phyloP scores from a whole-genome alignment of 768 basidiomycete genomes.

The Panellus pusillus region DNA sequence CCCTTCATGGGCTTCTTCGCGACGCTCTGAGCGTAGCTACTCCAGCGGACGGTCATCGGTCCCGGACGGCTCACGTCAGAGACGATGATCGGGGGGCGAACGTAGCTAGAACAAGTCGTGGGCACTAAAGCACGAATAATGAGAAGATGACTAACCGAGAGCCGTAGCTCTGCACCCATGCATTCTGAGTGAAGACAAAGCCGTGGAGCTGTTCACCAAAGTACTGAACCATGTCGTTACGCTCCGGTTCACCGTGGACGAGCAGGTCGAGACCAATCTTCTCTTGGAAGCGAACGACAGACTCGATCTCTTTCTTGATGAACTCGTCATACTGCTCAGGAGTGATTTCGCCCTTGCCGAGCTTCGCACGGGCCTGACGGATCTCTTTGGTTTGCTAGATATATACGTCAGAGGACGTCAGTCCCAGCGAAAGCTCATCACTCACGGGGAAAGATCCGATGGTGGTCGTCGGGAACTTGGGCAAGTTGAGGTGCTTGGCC shows the following conservation, averaged over 20 bases:
- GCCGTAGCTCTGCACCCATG: constrained; percentile 99
- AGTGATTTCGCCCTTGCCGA: constrained; percentile 88
- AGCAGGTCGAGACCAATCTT: constrained; percentile 93
- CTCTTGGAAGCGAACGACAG: constrained; percentile 96
- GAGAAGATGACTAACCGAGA: constrained; percentile 65
- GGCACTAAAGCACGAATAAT: background rate
- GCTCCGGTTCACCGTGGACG: constrained; percentile 98
- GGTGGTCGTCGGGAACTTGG: constrained; percentile 98
- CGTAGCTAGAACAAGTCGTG: constrained; percentile 56
- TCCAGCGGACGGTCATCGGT: constrained; percentile 97
- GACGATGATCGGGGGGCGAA: constrained; percentile 97
- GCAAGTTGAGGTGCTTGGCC: constrained; percentile 83
- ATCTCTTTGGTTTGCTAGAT: constrained; percentile 97
- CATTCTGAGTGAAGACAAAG: constrained; percentile 98
- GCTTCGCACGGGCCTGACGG: constrained; percentile 93
- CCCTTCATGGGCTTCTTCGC: constrained; percentile 98
- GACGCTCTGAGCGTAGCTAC: constrained; percentile 92
- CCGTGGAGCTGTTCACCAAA: constrained; percentile 95
- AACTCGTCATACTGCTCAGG: constrained; percentile 90
- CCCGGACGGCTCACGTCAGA: constrained; percentile 92
- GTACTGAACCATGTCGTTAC: constrained; percentile 99
- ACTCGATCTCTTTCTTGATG: constrained; percentile 96
- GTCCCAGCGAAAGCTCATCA: constrained; percentile 22
- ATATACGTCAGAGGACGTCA: background rate
- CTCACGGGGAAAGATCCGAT: constrained; percentile 95